A percentile compares a stretch with the other conserved stretches of the same genome.
Evolutionary conservation across 768 basidiomycete genomes (phyloP).

Genomic region (Suillus discolor): DNA sequence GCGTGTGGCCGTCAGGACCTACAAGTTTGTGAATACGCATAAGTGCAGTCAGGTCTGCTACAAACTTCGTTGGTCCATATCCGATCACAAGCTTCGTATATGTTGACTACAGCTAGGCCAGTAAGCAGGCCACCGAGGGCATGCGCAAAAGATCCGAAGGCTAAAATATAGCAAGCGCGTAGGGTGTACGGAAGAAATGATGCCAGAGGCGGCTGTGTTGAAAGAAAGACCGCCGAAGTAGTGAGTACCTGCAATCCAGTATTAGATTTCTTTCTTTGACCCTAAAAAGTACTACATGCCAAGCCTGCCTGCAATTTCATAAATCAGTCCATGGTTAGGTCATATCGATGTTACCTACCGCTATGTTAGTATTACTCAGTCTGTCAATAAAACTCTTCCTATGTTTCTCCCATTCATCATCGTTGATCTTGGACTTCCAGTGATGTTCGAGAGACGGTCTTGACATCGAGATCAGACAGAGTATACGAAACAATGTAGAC

Average conservation of each 20-base stretch:
- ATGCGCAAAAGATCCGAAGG: slow-evolving; percentile 7
- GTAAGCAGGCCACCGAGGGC: slow-evolving; percentile 2
- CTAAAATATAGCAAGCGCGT: not conserved
- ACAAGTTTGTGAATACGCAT: not conserved
- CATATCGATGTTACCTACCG: not conserved
- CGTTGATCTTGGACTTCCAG: not conserved
- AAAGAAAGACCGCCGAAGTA: slow-evolving; percentile 1
- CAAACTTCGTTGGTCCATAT: slow-evolving; percentile 2
- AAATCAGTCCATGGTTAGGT: not conserved
- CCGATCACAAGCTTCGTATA: slow-evolving; percentile 5
- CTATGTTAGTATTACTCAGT: not conserved
- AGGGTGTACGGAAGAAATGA: slow-evolving; percentile 4
- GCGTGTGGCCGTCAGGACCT: slow-evolving; percentile 1
- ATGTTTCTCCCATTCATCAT: slow-evolving; percentile 2
- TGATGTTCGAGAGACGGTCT: slow-evolving; percentile 6
- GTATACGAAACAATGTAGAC: not conserved
- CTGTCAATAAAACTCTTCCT: not conserved
- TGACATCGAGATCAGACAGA: slow-evolving; percentile 6
- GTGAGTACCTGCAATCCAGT: slow-evolving; percentile 1
- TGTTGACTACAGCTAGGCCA: slow-evolving; percentile 3
- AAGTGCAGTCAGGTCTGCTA: not conserved
- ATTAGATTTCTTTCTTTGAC: not conserved
- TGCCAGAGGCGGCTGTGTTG: not conserved
- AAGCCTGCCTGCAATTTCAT: slow-evolving; percentile 3
- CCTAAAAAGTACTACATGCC: not conserved